These are phyloP conservation scores for Eustoma russellianum DNA, from an alignment of 257 asterid genomes.

Conservation along the genomic window DNA sequence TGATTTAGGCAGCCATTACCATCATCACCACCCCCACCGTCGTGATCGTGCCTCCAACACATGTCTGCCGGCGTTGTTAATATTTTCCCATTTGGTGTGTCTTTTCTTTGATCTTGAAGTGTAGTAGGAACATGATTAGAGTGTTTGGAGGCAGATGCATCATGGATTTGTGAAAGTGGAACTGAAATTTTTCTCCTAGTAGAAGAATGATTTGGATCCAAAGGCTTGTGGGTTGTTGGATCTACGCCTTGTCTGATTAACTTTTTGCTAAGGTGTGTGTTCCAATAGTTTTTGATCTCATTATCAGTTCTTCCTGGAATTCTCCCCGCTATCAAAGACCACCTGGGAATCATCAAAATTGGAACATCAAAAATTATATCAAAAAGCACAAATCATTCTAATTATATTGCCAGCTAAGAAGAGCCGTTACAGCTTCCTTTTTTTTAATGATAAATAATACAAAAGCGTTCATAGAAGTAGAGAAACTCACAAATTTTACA, in stretches of 20 bases:
- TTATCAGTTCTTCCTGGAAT: slow-evolving; percentile 70
- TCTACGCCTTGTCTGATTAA: slow-evolving; percentile 64
- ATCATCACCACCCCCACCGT: no score
- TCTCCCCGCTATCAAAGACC: slow-evolving; percentile 79
- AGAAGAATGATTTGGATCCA: slow-evolving; percentile 9
- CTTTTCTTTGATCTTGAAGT: not conserved
- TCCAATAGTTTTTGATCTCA: slow-evolving; percentile 71
- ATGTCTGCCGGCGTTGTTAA: no score
- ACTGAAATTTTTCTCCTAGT: slow-evolving; percentile 1
- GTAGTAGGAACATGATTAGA: not conserved
- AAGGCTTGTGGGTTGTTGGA: slow-evolving; percentile 67
- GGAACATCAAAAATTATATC: no score
- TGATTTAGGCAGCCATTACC: slow-evolving; percentile 14
- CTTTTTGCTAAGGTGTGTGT: slow-evolving; percentile 62
- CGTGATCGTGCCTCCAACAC: no score
- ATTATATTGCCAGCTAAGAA: no score
- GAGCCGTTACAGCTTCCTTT: no score
- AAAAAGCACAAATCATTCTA: not conserved
- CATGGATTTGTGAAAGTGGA: slow-evolving; percentile 2
- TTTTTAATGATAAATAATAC: no score
- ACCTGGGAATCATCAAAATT: slow-evolving; percentile 18
- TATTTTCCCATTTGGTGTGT: no score
- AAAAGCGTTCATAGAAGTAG: no score
- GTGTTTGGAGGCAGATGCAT: not conserved
- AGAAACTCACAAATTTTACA: no score